Evolutionary conservation across 192 early-diverging fungal genomes (phyloP).

Genomic region (Mortierella claussenii): DNA sequence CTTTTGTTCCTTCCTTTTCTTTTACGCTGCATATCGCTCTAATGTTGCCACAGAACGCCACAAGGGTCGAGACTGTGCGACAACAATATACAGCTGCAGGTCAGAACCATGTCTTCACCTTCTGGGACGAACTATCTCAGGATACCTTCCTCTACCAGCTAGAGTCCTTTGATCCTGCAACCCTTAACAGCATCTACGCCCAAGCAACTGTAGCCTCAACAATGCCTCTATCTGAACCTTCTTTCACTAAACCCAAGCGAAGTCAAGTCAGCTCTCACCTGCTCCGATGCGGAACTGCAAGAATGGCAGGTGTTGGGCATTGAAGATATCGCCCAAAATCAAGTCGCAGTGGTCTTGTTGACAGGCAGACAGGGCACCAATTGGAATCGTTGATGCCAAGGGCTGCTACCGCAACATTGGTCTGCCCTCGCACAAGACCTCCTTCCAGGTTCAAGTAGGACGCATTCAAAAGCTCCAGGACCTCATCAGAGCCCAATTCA

Average conservation of each 20-base stretch:
- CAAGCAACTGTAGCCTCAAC: slow-evolving; percentile 64
- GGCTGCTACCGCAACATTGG: slow-evolving; percentile 91
- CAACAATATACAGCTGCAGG: slow-evolving; percentile 67
- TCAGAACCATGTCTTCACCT: slow-evolving; percentile 88
- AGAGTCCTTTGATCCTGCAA: slow-evolving; percentile 73
- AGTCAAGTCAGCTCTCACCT: slow-evolving; percentile 62
- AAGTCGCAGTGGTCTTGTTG: slow-evolving; percentile 92
- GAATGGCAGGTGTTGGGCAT: slow-evolving; percentile 78
- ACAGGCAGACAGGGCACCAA: slow-evolving; percentile 90
- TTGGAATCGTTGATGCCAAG: slow-evolving; percentile 79
- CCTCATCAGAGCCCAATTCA: no score
- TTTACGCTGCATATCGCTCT: no score
- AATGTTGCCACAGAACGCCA: slow-evolving; percentile 1
- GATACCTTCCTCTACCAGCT: slow-evolving; percentile 72
- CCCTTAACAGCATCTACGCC: slow-evolving; percentile 77
- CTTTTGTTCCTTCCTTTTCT: slow-evolving; percentile 4
- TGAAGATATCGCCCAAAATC: slow-evolving; percentile 76
- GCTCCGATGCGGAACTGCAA: slow-evolving; percentile 53
- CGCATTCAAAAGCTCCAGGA: slow-evolving; percentile 86
- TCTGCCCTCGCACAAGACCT: slow-evolving; percentile 85
- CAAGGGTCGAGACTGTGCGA: slow-evolving; percentile 16
- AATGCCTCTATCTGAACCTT: slow-evolving; percentile 46
- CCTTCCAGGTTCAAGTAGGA: slow-evolving; percentile 93
- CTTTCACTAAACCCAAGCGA: slow-evolving; percentile 73
- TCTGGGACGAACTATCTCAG: slow-evolving; percentile 76